phyloP scores from a whole-genome alignment of 2,329 filamentous ascomycete genomes.

The Myrmaecium sp. region DNA sequence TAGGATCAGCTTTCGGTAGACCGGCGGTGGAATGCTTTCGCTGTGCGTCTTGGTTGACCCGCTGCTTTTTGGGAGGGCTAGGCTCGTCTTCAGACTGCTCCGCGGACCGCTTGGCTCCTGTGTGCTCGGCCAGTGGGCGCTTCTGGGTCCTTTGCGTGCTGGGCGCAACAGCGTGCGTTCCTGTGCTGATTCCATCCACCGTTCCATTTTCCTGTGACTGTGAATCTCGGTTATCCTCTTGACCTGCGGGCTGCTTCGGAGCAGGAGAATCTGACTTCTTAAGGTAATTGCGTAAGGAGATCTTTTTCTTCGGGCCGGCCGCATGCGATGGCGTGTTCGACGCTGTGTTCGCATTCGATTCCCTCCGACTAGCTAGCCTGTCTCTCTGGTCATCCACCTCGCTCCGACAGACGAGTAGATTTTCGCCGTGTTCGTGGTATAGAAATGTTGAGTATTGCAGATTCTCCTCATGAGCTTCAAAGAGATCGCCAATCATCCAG shows the following conservation, averaged over 20 bases:
- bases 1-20: too few species aligned
- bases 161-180: too few species aligned
- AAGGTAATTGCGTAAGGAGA: slow-evolving; percentile 43
- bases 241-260: too few species aligned
- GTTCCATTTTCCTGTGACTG: too few species aligned
- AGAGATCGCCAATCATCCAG: slow-evolving; percentile 33
- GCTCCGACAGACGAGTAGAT: slow-evolving; percentile 29
- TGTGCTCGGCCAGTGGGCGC: slow-evolving; percentile 2
- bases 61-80: slow-evolving; percentile 20
- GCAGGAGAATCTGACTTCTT: too few species aligned
- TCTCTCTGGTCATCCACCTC: slow-evolving; percentile 38
- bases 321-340: slow-evolving; percentile 21
- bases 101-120: slow-evolving; percentile 1
- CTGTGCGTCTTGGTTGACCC: too few species aligned
- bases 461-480: slow-evolving; percentile 36
- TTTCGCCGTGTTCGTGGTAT: slow-evolving; percentile 38
- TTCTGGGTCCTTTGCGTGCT: too few species aligned
- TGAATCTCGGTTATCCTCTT: too few species aligned
- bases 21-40: too few species aligned
- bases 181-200: too few species aligned
- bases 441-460: slow-evolving; percentile 47
- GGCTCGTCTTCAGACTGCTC: slow-evolving; percentile 7
- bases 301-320: slow-evolving; percentile 39
- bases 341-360: slow-evolving; percentile 22
- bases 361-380: slow-evolving; percentile 24